Percentiles rank a stretch among this genome's conserved stretches.
phyloP scores from a whole-genome alignment of 768 basidiomycete genomes.

The Lenzites betulinus region DNA sequence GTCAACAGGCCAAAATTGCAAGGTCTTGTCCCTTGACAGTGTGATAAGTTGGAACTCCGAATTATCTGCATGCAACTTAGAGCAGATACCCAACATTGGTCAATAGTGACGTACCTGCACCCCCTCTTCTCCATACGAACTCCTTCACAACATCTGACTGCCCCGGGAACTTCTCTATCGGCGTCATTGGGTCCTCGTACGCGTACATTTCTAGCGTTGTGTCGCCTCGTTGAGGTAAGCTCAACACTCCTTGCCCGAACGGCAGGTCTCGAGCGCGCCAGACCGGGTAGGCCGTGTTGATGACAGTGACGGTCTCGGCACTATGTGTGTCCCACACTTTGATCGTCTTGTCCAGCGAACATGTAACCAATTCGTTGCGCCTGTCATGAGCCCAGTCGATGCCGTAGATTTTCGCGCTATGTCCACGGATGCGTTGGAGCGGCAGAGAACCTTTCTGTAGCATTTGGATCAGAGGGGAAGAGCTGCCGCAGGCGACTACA shows the following conservation, averaged over 20 bases:
- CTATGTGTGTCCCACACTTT: constrained; percentile 76
- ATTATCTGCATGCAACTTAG: constrained; percentile 29
- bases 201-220: constrained; percentile 85
- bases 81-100: not conserved
- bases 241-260: constrained; percentile 87
- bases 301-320: constrained; percentile 30
- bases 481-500: not conserved
- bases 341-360: constrained; percentile 92
- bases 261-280: constrained; percentile 94
- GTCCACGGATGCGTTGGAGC: constrained; percentile 71
- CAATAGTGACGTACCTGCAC: constrained; percentile 43
- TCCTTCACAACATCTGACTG: constrained; percentile 96
- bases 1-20: constrained; percentile 90
- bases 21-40: constrained; percentile 88
- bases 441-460: constrained; percentile 88
- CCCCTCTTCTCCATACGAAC: constrained; percentile 90
- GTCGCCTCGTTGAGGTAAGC: constrained; percentile 85
- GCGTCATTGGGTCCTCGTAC: constrained; percentile 42
- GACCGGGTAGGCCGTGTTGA: constrained; percentile 84
- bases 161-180: constrained; percentile 80
- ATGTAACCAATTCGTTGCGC: constrained; percentile 85
- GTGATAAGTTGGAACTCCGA: constrained; percentile 67
- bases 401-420: constrained; percentile 93
- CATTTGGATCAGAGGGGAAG: not conserved
- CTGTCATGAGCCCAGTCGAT: constrained; percentile 90